Conservation (phyloP, 1,139 yeast species). For the Zhuliangozyma blackwelliae region DNA sequence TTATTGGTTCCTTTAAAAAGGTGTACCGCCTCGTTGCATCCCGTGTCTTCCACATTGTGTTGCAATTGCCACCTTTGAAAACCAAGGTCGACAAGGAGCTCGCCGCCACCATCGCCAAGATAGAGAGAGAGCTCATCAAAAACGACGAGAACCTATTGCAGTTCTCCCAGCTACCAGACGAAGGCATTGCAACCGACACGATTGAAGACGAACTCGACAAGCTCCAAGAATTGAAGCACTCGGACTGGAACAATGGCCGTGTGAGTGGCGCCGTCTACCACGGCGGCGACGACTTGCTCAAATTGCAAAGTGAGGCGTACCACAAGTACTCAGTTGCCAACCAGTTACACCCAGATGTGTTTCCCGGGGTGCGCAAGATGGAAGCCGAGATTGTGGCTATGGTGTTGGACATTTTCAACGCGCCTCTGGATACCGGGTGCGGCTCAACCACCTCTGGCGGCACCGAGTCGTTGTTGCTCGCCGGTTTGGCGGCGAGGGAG, state of each 20-base stretch:
- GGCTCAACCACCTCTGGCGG: conserved; percentile 98
- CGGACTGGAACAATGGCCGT: conserved; percentile 79
- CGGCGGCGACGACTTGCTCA: conserved; percentile 74
- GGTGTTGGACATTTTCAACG: conserved; percentile 75
- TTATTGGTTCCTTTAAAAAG: conserved; percentile 19
- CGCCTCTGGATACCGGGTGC: conserved; percentile 62
- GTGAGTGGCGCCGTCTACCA: conserved; percentile 97
- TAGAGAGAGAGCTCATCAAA: conserved; percentile 54
- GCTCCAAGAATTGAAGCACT: conserved; percentile 51
- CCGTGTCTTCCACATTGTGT: conserved; percentile 26
- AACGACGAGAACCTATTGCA: conserved; percentile 45
- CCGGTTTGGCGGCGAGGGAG: conserved; percentile 84
- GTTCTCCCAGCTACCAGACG: conserved; percentile 50
- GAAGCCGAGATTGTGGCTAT: conserved; percentile 92
- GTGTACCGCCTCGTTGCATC: conserved; percentile 6
- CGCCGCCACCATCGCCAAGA: conserved; percentile 34
- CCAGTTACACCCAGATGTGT: conserved; percentile 94
- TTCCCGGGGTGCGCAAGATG: conserved; percentile 95
- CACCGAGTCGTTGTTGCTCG: conserved; percentile 81
- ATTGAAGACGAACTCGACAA: conserved; percentile 48
- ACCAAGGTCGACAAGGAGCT: conserved; percentile 61
- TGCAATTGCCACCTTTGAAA: conserved; percentile 52
- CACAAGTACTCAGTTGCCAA: conserved; percentile 79
- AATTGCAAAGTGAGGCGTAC: conserved; percentile 73
- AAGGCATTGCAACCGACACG: conserved; percentile 47